These are phyloP conservation scores for Apiospora saccharicola DNA, from an alignment of 2,329 filamentous ascomycete genomes.

Conservation along the genomic window DNA sequence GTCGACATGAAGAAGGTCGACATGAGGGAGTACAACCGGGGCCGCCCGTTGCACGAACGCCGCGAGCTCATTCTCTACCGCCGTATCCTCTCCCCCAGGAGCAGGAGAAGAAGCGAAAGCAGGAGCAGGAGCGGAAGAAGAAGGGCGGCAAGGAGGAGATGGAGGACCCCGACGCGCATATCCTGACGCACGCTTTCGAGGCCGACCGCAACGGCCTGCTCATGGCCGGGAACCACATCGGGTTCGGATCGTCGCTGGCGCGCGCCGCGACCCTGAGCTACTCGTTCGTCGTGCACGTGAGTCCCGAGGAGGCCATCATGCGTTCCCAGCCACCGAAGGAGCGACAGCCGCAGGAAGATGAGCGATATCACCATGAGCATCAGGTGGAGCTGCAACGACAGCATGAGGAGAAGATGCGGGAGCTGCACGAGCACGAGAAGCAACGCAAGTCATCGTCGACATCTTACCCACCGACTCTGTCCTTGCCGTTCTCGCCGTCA, in stretches of 20 bases:
- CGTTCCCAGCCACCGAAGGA: neutral
- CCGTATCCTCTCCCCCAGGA: slow-evolving; percentile 49
- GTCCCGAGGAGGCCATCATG: slow-evolving; percentile 57
- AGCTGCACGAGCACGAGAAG: neutral
- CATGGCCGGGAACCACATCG: slow-evolving; percentile 58
- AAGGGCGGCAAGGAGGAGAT: neutral
- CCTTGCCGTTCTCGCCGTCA: neutral
- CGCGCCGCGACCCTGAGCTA: slow-evolving; percentile 57
- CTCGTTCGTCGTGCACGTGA: slow-evolving; percentile 60
- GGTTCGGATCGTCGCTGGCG: slow-evolving; percentile 51
- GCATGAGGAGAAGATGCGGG: neutral
- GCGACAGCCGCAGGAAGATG: neutral
- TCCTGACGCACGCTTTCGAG: slow-evolving; percentile 58
- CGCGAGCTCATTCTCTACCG: slow-evolving; percentile 60
- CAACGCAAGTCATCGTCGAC: neutral
- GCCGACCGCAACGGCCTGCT: slow-evolving; percentile 62
- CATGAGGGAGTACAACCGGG: slow-evolving; percentile 54
- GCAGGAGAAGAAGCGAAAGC: neutral
- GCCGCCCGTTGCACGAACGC: slow-evolving; percentile 50
- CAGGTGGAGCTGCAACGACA: neutral
- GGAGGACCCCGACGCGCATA: slow-evolving; percentile 51
- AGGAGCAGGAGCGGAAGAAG: slow-evolving; percentile 31
- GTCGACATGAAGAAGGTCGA: slow-evolving; percentile 64
- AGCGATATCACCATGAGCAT: neutral
- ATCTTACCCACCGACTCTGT: neutral